Percentiles rank a stretch among this genome's conserved stretches.
These are phyloP conservation scores for Daldinia decipiens DNA, from an alignment of 495 filamentous ascomycete species.

Conservation along the genomic window DNA sequence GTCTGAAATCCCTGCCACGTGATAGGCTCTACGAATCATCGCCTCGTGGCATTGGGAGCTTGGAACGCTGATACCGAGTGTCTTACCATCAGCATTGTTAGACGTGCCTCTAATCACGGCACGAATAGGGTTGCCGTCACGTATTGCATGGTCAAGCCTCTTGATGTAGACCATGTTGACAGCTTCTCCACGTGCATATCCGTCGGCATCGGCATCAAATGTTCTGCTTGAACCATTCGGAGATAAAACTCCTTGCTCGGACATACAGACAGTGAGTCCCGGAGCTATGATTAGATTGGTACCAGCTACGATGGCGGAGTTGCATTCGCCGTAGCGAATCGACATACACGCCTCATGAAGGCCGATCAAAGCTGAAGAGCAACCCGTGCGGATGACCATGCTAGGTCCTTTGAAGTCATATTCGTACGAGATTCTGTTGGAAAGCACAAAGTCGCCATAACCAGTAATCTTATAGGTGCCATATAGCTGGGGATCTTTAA, in stretches of 20 bases:
- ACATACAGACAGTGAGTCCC: constrained; percentile 25
- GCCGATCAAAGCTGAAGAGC: constrained; percentile 62
- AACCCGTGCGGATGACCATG: constrained; percentile 59
- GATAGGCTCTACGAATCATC: constrained; percentile 56
- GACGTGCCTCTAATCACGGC: constrained; percentile 61
- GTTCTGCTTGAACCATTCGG: constrained; percentile 50
- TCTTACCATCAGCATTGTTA: constrained; percentile 57
- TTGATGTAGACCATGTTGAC: constrained; percentile 58
- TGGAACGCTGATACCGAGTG: constrained; percentile 57
- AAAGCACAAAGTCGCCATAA: constrained; percentile 56
- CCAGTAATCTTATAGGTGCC: constrained; percentile 38
- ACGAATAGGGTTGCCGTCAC: constrained; percentile 62
- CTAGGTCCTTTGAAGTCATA: constrained; percentile 49
- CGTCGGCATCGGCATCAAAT: constrained; percentile 54
- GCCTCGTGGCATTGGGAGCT: constrained; percentile 57
- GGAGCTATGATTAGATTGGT: constrained; percentile 56
- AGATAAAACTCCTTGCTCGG: constrained; percentile 48
- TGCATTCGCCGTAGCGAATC: constrained; percentile 50
- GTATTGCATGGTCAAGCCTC: constrained; percentile 57
- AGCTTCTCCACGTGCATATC: constrained; percentile 53
- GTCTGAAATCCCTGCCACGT: constrained; percentile 58
- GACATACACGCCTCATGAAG: constrained; percentile 62
- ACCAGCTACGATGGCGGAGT: constrained; percentile 56
- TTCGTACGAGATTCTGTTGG: constrained; percentile 63
- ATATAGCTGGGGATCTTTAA: constrained; percentile 36